Evolutionary conservation across 1,284 basidiomycete genomes (phyloP).

Genomic region (Puccinia polysora): DNA sequence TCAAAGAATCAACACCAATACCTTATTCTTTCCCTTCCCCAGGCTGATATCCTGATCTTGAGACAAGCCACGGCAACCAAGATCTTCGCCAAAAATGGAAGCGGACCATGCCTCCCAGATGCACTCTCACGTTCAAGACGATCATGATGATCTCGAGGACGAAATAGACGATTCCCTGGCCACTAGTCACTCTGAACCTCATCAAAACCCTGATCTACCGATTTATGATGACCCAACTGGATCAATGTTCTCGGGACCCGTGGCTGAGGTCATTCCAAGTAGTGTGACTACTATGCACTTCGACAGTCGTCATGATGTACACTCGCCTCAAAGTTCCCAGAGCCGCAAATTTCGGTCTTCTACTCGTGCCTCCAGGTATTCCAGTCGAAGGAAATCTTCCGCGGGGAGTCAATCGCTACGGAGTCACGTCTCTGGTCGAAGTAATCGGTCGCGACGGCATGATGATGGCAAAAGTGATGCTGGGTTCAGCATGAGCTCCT

Average conservation of each 20-base stretch:
- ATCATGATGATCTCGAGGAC: not conserved
- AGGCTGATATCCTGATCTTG: no score
- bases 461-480: conserved; percentile 22
- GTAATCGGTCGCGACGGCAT: not conserved
- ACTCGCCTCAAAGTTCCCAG: conserved; percentile 26
- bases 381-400: conserved; percentile 20
- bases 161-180: not conserved
- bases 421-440: not conserved
- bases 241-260: conserved; percentile 48
- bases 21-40: no score
- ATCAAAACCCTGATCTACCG: conserved; percentile 4
- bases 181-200: not conserved
- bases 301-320: conserved; percentile 32
- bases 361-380: not conserved
- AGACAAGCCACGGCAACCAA: no score
- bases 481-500: conserved; percentile 15
- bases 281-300: conserved; percentile 48
- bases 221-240: conserved; percentile 51
- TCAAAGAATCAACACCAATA: no score
- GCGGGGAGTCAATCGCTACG: not conserved
- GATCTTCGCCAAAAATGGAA: no score
- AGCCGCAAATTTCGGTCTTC: conserved; percentile 3
- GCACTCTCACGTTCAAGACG: no score
- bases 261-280: conserved; percentile 48
- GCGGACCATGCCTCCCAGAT: no score